A percentile compares a stretch with the other conserved stretches of the same genome.
Conservation (phyloP, 2,329 filamentous ascomycete genomes). For the Aspergillus quadricinctus region DNA sequence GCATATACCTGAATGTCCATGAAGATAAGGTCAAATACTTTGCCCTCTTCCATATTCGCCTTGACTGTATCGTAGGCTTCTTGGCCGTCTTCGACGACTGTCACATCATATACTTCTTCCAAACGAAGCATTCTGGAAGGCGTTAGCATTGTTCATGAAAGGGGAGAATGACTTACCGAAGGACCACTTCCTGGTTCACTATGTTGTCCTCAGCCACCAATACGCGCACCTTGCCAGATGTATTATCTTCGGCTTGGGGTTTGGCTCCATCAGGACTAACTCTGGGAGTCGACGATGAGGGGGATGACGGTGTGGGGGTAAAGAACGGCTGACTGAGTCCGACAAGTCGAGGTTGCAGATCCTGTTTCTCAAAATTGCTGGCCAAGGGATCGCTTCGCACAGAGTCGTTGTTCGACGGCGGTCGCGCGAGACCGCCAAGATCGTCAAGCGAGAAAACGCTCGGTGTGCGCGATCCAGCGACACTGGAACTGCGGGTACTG, state of each 20-base stretch:
- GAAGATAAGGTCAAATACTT: constrained; percentile 80
- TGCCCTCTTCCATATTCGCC: constrained; percentile 68
- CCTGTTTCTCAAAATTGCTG: constrained; percentile 48
- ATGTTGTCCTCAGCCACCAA: constrained; percentile 80
- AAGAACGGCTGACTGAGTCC: constrained; percentile 84
- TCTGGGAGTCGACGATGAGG: not conserved
- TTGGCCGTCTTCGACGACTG: constrained; percentile 79
- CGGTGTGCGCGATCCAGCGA: constrained; percentile 26
- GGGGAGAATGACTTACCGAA: constrained; percentile 34
- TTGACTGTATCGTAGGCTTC: constrained; percentile 86
- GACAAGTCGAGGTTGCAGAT: constrained; percentile 71
- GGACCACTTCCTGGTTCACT: constrained; percentile 58
- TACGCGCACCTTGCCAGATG: constrained; percentile 63
- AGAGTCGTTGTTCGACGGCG: constrained; percentile 19
- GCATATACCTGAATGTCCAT: constrained; percentile 68
- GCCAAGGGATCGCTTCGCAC: constrained; percentile 21
- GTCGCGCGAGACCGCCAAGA: constrained; percentile 17
- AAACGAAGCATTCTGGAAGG: constrained; percentile 47
- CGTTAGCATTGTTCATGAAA: not conserved
- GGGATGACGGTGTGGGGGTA: constrained; percentile 8
- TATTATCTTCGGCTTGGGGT: constrained; percentile 53
- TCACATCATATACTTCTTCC: constrained; percentile 63
- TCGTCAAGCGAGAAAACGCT: constrained; percentile 28
- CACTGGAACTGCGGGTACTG: constrained; percentile 24
- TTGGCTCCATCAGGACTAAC: constrained; percentile 26